These are phyloP conservation scores for Trichoderma gamsii DNA, from an alignment of 495 filamentous ascomycete genomes.

Conservation along the genomic window DNA sequence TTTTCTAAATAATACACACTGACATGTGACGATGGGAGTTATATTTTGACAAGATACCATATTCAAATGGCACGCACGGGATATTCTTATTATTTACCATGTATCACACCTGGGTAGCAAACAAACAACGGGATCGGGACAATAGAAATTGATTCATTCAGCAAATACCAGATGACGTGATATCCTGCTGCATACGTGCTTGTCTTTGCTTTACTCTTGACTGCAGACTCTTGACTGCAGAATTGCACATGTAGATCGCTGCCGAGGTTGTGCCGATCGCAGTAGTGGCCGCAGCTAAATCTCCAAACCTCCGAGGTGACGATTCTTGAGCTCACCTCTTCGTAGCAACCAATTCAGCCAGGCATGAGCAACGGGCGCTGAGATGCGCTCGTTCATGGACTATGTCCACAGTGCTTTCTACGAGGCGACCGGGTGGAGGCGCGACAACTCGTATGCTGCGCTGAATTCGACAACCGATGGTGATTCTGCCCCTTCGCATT, in stretches of 20 bases:
- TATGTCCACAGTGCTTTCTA: conserved; percentile 92
- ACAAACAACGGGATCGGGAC: neutral
- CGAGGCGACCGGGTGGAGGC: conserved; percentile 78
- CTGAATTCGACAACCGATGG: conserved; percentile 83
- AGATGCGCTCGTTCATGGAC: conserved; percentile 97
- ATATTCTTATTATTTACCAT: conserved; percentile 5
- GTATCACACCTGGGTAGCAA: conserved; percentile 5
- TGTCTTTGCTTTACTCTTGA: neutral
- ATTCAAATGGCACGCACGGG: neutral
- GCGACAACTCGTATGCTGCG: conserved; percentile 85
- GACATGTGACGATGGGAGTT: conserved; percentile 22
- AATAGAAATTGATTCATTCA: neutral
- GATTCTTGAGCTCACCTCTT: neutral
- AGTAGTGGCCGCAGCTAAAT: neutral
- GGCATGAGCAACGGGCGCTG: conserved; percentile 13
- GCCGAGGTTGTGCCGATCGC: neutral
- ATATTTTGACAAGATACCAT: neutral
- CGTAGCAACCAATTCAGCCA: neutral
- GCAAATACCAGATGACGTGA: neutral
- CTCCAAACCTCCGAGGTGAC: neutral
- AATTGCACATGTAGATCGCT: neutral
- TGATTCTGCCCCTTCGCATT: conserved; percentile 25
- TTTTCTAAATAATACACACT: conserved; percentile 15
- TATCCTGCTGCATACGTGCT: neutral
- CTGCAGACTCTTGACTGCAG: neutral